A percentile compares a stretch with the other conserved stretches of the same genome.
Evolutionary conservation across 495 filamentous ascomycete genomes (phyloP).

Genomic region (Lasiosphaeria miniovina): DNA sequence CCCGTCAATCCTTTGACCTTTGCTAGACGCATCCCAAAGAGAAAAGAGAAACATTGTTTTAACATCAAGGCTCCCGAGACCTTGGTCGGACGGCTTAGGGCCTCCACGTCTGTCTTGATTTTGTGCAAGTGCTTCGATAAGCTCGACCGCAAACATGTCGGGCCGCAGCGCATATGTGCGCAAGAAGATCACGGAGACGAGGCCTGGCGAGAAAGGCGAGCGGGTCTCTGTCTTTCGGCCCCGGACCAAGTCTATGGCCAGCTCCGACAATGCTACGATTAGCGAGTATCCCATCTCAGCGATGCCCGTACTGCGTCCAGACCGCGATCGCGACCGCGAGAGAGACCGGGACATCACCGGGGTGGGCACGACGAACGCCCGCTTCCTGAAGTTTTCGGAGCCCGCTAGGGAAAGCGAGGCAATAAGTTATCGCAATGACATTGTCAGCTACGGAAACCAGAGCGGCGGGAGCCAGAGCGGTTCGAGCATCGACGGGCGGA

Average conservation of each 20-base stretch:
- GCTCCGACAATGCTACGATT: constrained; percentile 41
- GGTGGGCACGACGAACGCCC: constrained; percentile 39
- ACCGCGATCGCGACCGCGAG: constrained; percentile 13
- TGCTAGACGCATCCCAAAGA: too few relatives aligned
- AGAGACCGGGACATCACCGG: constrained; percentile 30
- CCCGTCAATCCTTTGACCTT: too few relatives aligned
- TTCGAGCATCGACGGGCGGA: constrained; percentile 33
- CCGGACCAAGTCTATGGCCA: constrained; percentile 33
- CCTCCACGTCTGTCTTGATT: too few relatives aligned
- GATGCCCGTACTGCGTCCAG: constrained; percentile 25
- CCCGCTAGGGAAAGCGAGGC: constrained; percentile 30
- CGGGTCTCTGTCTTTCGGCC: constrained; percentile 11
- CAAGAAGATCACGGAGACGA: constrained; percentile 51
- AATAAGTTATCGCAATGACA: constrained; percentile 26
- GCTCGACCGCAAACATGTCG: constrained; percentile 43
- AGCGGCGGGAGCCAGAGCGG: constrained; percentile 41
- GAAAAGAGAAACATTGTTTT: too few relatives aligned
- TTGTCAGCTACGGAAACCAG: constrained; percentile 25
- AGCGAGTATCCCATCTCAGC: constrained; percentile 28
- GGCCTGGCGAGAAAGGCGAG: constrained; percentile 24
- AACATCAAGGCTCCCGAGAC: too few relatives aligned
- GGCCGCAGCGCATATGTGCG: constrained; percentile 53
- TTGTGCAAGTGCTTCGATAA: not conserved
- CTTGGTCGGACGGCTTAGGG: too few relatives aligned
- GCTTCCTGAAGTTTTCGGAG: constrained; percentile 43